phyloP scores from a whole-genome alignment of 495 filamentous ascomycete genomes.

The Achaetomiella virescens region DNA sequence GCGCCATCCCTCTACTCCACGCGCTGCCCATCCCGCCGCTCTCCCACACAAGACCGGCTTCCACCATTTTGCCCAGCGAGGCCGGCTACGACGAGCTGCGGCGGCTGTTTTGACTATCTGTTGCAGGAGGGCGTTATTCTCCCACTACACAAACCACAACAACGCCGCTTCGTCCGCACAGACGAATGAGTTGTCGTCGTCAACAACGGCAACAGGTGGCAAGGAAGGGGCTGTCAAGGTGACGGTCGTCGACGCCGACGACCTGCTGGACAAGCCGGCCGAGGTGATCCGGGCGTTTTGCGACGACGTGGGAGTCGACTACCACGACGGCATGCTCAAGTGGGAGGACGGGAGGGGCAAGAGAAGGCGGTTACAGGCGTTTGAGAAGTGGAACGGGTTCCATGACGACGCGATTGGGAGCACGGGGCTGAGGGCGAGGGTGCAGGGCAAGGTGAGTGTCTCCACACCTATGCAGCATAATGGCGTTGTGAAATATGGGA shows the following conservation, averaged over 20 bases:
- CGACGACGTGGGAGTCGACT: conserved; percentile 67
- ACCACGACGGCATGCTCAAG: conserved; percentile 62
- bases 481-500: too few relatives aligned
- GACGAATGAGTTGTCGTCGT: too few relatives aligned
- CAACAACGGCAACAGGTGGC: conserved; percentile 16
- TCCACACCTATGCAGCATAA: too few relatives aligned
- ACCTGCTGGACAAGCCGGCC: conserved; percentile 76
- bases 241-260: conserved; percentile 91
- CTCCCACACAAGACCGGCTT: conserved; percentile 72
- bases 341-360: conserved; percentile 71
- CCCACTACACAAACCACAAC: conserved; percentile 39
- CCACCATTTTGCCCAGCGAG: conserved; percentile 75
- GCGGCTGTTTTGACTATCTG: conserved; percentile 77
- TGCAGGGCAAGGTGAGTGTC: conserved; percentile 59
- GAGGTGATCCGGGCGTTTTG: conserved; percentile 72
- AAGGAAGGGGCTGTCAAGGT: conserved; percentile 53
- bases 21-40: conserved; percentile 92
- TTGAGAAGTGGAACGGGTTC: conserved; percentile 96
- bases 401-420: conserved; percentile 89
- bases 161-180: too few relatives aligned
- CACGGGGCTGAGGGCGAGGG: conserved; percentile 61
- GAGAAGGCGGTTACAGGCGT: conserved; percentile 55
- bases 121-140: conserved; percentile 53
- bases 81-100: conserved; percentile 87
- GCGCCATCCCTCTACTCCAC: conserved; percentile 86